Evolutionary conservation across 2,329 filamentous ascomycete species (phyloP), one percentile per base, ranked within the genome.

Genomic region (Endoconidiophora laricicola): DNA sequence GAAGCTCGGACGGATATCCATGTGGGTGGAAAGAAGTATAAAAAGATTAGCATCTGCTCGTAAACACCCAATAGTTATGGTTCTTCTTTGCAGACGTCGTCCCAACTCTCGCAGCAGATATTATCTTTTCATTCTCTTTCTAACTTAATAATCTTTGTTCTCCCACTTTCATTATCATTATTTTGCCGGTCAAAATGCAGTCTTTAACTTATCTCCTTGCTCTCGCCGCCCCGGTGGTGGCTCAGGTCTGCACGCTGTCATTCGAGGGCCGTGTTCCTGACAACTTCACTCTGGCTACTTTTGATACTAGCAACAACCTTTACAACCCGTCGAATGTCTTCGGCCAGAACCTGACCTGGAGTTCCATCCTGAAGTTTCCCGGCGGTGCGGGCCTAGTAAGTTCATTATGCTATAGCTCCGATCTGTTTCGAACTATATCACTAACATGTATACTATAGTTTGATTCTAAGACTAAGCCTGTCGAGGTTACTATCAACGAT

Each of bases 401-500:
- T 53, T 20, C 12, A 18, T 18, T 2, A 5, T 47, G 2, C 10
- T 20, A 16, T 22, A 44, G 4, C n/a, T 54, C 55, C 53, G 55
- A 14, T 26, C 16, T n/a, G 16, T 23, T 14, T 40, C 12, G 26
- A 29, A 26, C 33, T 18, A 20, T 14, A 24, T 24, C 12, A 43
- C 44, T 50, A 46, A 52, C 46, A 46, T 29, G 6, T 38, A 4
- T 14, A 12, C 6, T 50, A 22, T 38, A 55, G 60, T 74, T 74
- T 56, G 71, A 75, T 47, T 56, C 55, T 14, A 61, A 62, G 43
- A 63, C 65, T 41, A 61, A 67, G 33, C 62, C 74, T 3, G 55
- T 77, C 20, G 72, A 74, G 57, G 69, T 77, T 7, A 76, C 72
- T 39, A 70, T 79, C 59, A 69, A 59, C 52, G 76, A 79, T 60